Percentiles rank a stretch among this genome's conserved stretches.
Evolutionary conservation across 208 protist species (phyloP).

Genomic region (Crithidia expoeki): DNA sequence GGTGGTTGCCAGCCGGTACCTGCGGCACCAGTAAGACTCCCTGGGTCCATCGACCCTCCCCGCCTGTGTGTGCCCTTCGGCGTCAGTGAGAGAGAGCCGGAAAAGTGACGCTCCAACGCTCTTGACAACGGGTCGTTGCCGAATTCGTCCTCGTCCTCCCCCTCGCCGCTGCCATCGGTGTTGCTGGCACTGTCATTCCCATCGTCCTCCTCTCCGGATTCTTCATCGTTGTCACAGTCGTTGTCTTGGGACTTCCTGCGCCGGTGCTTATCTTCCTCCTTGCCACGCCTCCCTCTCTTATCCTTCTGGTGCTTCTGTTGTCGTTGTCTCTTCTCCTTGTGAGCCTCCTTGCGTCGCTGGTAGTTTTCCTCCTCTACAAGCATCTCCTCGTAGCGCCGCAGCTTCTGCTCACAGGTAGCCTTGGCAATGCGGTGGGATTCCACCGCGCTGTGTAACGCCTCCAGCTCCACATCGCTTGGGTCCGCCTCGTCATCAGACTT

Average conservation of each 20-base stretch:
- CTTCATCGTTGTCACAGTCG: neutral
- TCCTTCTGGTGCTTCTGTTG: constrained; percentile 9
- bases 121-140: neutral
- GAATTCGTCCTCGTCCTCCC: neutral
- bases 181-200: neutral
- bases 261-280: neutral
- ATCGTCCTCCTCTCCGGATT: neutral
- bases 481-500: constrained; percentile 33
- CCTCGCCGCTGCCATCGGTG: neutral
- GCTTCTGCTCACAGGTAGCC: constrained; percentile 28
- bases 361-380: constrained; percentile 32
- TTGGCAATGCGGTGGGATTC: constrained; percentile 23
- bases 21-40: neutral
- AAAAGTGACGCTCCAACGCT: constrained; percentile 1
- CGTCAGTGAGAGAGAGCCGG: neutral
- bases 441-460: constrained; percentile 31
- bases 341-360: constrained; percentile 19
- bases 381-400: constrained; percentile 36
- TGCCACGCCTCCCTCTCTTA: no score
- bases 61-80: neutral
- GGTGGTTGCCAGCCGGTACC: constrained; percentile 24
- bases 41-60: neutral
- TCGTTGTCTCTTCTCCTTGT: constrained; percentile 9
- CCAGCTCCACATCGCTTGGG: constrained; percentile 66
- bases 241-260: no score